Evolutionary conservation across 805 yeast species (phyloP), one percentile per base, ranked within the genome.

Genomic region (Candida incommunis): DNA sequence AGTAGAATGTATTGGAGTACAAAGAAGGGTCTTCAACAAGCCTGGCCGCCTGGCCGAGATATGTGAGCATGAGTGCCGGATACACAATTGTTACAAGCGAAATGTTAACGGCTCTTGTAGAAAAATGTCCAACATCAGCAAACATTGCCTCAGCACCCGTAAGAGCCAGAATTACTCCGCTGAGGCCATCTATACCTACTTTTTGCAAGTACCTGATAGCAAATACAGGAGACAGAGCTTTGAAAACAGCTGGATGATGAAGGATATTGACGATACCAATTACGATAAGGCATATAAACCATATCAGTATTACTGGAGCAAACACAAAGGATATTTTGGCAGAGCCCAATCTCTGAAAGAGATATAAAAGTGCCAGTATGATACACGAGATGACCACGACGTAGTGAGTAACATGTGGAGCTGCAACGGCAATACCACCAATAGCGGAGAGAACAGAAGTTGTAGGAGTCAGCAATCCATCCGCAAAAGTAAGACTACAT

Each of bases 101-200:
- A 11, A 75, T 44, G 50, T 74, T 76, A 41, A 74, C 64, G 1
- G 80, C 71, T 3, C 62, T 50, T 22, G 64, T 62, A 2, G 78
- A 74, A 52, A 75, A 73, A 53, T 73, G 78, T 2, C 80, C 76
- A 43, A 75, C 64, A 57, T 76, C 81, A 1, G 80, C 78, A 60
- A 76, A 77, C 76, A 76, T 71, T 3, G 82, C 80, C 50, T 76
- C 82, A 3, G 73, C 64, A 27, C 82, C 82, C 0, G 82, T 75
- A 23, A 76, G 59, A 1, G 76, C 63, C 41, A 76, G 67, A 72
- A 76, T 68, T 2, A 74, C 72, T 3, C 74, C 70, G 7, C 74
- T 68, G 25, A 76, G 61, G 21, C 54, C 51, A 22, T 57, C 74
- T 23, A 71, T 59, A 2, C 68, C 65, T 15, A 53, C 46, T 9